These are phyloP conservation scores for Thuja plicata DNA, from an alignment of 83 land plant species.

Conservation along the genomic window DNA sequence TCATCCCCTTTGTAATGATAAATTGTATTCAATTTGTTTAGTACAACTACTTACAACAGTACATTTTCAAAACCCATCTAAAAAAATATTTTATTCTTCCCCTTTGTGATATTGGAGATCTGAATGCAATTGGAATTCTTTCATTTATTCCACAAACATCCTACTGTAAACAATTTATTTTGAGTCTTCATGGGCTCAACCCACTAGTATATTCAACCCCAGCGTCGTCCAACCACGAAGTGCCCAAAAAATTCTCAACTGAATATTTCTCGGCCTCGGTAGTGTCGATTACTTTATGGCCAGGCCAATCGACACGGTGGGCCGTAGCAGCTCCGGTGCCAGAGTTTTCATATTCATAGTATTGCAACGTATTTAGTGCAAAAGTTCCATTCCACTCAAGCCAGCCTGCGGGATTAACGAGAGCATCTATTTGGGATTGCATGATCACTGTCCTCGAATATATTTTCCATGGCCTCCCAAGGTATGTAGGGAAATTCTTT, in stretches of 20 bases:
- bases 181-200: background rate
- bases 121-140: no score
- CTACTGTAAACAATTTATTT: no score
- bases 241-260: background rate
- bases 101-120: no score
- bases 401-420: conserved; percentile 42
- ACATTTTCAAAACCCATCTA: no score
- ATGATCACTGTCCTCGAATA: conserved; percentile 58
- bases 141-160: no score
- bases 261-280: background rate
- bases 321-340: conserved; percentile 18
- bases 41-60: no score
- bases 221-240: background rate
- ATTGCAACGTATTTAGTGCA: conserved; percentile 14
- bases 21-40: no score
- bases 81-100: no score
- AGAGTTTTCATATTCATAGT: conserved; percentile 21
- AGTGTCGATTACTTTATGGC: conserved; percentile 11
- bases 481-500: conserved; percentile 27
- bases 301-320: conserved; percentile 18
- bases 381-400: conserved; percentile 21
- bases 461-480: conserved; percentile 80
- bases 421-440: conserved; percentile 24
- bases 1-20: no score
- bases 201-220: background rate